Conservation (phyloP, 495 filamentous ascomycete genomes). For the Melanomma pulvis-pyrius region DNA sequence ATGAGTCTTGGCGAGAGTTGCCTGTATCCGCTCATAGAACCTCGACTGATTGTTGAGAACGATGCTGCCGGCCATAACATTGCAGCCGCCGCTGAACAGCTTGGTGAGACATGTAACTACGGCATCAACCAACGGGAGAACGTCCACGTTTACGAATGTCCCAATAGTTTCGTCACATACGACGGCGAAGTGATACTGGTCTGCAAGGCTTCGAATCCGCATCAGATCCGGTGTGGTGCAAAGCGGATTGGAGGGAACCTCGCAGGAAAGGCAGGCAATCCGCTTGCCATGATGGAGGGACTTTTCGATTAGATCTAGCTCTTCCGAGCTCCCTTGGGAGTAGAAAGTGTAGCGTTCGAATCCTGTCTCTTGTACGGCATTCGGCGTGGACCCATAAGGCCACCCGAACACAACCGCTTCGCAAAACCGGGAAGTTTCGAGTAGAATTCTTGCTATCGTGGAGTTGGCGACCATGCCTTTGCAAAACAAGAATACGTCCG, state of each 20-base stretch:
- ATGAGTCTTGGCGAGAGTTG: background rate
- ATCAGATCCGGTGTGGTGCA: slow-evolving; percentile 38
- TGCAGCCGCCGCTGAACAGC: slow-evolving; percentile 54
- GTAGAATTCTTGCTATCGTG: no score
- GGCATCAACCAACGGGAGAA: slow-evolving; percentile 47
- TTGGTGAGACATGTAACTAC: slow-evolving; percentile 56
- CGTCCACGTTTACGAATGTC: slow-evolving; percentile 45
- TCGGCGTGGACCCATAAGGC: no score
- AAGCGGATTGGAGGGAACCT: slow-evolving; percentile 46
- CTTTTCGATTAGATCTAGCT: background rate
- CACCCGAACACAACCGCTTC: no score
- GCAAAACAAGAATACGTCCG: no score
- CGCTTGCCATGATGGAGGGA: background rate
- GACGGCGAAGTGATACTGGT: slow-evolving; percentile 39
- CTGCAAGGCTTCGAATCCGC: slow-evolving; percentile 41
- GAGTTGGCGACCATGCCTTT: no score
- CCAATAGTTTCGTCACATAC: slow-evolving; percentile 47
- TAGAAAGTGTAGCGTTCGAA: background rate
- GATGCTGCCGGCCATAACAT: slow-evolving; percentile 54
- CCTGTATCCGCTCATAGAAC: background rate
- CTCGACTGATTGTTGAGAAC: background rate
- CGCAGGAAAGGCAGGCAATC: slow-evolving; percentile 17
- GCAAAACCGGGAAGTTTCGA: no score
- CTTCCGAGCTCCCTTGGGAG: background rate
- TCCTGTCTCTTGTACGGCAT: no score